Evolutionary conservation across 2,329 filamentous ascomycete genomes (phyloP).

Genomic region (Microdochium trichocladiopsis): DNA sequence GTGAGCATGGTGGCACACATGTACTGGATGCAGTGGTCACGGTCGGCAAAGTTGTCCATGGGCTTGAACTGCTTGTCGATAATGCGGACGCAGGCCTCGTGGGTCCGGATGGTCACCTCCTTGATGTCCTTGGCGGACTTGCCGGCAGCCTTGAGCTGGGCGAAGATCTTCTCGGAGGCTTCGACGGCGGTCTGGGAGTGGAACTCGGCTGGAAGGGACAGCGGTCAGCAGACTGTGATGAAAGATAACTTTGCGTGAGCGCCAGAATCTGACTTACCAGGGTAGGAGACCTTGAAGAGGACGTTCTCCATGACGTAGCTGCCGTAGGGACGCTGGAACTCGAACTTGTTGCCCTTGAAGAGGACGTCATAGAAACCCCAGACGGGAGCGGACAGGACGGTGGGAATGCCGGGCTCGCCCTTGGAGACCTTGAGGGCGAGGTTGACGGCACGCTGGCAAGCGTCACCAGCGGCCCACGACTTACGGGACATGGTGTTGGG

Average conservation of each 20-base stretch:
- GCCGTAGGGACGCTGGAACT: conserved; percentile 93
- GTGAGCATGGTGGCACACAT: conserved; percentile 96
- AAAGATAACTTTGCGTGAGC: background rate
- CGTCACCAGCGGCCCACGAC: conserved; percentile 97
- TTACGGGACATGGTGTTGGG: conserved; percentile 99
- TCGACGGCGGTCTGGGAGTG: conserved; percentile 98
- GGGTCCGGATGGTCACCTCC: conserved; percentile 85
- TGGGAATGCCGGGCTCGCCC: conserved; percentile 86
- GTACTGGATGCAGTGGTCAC: conserved; percentile 99
- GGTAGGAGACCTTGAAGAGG: conserved; percentile 97
- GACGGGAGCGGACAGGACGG: conserved; percentile 81
- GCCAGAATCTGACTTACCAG: too few relatives aligned
- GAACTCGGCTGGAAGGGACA: conserved; percentile 87
- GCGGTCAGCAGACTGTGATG: background rate
- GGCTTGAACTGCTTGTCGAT: conserved; percentile 99
- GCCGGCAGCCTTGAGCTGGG: conserved; percentile 73
- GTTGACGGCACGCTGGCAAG: conserved; percentile 92
- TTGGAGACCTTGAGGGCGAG: conserved; percentile 84
- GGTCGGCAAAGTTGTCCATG: conserved; percentile 99
- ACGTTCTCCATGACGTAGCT: conserved; percentile 99
- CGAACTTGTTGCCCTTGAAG: conserved; percentile 92
- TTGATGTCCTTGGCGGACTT: conserved; percentile 94
- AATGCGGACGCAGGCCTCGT: conserved; percentile 97
- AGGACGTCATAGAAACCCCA: conserved; percentile 99
- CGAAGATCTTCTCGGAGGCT: conserved; percentile 81